Percentiles rank a stretch among this genome's conserved stretches.
Evolutionary conservation across 179 eudicot genomes (phyloP).

Genomic region (Actinidia chinensis): DNA sequence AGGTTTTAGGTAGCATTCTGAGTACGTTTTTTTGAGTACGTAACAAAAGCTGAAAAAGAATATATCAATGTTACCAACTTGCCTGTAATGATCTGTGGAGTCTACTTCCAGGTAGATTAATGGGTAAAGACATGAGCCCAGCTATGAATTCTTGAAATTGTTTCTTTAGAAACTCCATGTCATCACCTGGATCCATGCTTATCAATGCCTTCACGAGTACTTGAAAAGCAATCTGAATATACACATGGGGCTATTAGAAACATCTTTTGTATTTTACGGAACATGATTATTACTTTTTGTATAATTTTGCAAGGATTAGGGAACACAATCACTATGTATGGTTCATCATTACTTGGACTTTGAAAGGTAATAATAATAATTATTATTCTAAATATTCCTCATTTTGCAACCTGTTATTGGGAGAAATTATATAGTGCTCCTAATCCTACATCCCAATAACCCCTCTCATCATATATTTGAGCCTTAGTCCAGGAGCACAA

Average conservation of each 20-base stretch:
- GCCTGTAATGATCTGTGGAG: conserved; percentile 79
- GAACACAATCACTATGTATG: conserved; percentile 22
- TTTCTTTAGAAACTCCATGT: conserved; percentile 61
- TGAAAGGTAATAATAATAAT: neutral
- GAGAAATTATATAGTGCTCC: no score
- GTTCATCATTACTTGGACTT: conserved; percentile 5
- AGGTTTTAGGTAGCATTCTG: no score
- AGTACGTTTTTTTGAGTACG: no score
- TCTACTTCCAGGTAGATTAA: conserved; percentile 72
- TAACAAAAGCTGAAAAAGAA: no score
- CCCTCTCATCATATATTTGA: no score
- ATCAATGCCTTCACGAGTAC: conserved; percentile 81
- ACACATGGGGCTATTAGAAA: neutral
- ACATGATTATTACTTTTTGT: neutral
- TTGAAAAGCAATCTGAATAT: conserved; percentile 71
- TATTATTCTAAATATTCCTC: neutral
- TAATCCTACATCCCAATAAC: no score
- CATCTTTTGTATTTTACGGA: neutral
- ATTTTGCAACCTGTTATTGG: neutral
- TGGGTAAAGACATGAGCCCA: conserved; percentile 89
- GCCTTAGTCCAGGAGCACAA: no score
- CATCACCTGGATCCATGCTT: conserved; percentile 72
- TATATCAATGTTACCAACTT: conserved; percentile 1
- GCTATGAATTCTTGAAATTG: conserved; percentile 81
- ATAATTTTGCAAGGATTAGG: neutral